phyloP scores from a whole-genome alignment of 2,329 filamentous ascomycete genomes.

The Daldinia eschscholtzii region DNA sequence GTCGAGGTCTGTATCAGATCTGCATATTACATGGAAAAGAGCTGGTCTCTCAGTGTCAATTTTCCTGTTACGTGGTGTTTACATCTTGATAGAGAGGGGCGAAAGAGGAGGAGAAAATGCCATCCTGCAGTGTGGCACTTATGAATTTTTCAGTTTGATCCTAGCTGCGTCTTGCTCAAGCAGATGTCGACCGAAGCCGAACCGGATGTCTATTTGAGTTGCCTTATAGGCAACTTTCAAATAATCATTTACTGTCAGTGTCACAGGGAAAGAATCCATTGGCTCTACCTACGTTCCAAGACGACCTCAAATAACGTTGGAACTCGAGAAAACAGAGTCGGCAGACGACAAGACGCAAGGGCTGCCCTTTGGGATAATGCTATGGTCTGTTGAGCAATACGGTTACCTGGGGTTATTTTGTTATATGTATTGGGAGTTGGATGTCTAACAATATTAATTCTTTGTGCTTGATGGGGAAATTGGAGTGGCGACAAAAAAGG shows the following conservation, averaged over 20 bases:
- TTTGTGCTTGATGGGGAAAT: conserved; percentile 7
- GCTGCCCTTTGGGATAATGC: not conserved
- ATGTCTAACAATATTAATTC: conserved; percentile 13
- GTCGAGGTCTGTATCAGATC: conserved; percentile 14
- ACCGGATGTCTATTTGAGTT: not conserved
- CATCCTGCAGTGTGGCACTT: conserved; percentile 12
- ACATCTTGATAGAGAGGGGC: conserved; percentile 8
- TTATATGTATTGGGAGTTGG: conserved; percentile 8
- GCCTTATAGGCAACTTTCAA: not conserved
- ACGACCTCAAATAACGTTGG: conserved; percentile 12
- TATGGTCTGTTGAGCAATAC: conserved; percentile 6
- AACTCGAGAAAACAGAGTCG: conserved; percentile 3
- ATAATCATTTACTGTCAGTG: conserved; percentile 16
- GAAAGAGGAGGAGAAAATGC: not conserved
- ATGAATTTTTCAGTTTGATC: conserved; percentile 7
- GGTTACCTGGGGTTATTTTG: not conserved
- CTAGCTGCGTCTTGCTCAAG: not conserved
- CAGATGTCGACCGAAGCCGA: not conserved
- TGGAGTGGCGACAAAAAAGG: conserved; percentile 16
- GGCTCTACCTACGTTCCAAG: conserved; percentile 2
- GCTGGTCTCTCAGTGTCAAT: conserved; percentile 11
- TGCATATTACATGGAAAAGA: conserved; percentile 16
- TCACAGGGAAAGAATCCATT: conserved; percentile 8
- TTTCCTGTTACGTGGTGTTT: conserved; percentile 19
- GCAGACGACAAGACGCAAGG: conserved; percentile 7